Evolutionary conservation across 2,329 filamentous ascomycete genomes (phyloP).

Genomic region (Rasamsonia emersonii): DNA sequence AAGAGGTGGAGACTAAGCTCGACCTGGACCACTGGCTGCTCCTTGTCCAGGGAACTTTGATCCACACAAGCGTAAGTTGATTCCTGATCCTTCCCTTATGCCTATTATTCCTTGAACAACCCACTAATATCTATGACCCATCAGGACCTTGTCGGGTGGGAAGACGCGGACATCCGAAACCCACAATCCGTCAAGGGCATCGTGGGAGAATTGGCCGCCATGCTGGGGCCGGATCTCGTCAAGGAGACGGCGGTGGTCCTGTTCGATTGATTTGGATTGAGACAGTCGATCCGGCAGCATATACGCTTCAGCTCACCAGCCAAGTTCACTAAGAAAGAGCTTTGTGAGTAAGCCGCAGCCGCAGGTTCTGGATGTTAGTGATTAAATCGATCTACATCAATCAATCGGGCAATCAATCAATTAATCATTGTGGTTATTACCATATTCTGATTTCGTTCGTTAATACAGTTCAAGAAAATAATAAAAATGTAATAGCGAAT

Average conservation of each 20-base stretch:
- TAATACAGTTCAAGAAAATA: no score
- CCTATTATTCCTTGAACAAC: no score
- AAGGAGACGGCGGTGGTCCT: slow-evolving; percentile 32
- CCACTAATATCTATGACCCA: no score
- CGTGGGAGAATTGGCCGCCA: slow-evolving; percentile 38
- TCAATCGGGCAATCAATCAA: no score
- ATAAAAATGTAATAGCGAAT: no score
- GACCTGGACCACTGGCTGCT: slow-evolving; percentile 38
- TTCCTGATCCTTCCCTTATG: background rate
- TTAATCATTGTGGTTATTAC: no score
- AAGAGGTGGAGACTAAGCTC: slow-evolving; percentile 30
- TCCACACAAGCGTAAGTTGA: slow-evolving; percentile 37
- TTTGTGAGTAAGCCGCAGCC: no score
- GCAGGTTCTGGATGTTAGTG: no score
- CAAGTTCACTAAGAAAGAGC: background rate
- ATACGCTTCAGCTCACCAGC: no score
- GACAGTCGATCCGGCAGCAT: no score
- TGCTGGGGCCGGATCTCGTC: slow-evolving; percentile 35
- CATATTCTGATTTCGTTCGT: no score
- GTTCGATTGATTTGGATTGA: slow-evolving; percentile 20
- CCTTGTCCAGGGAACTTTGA: slow-evolving; percentile 30
- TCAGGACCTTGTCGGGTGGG: slow-evolving; percentile 43
- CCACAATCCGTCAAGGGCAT: slow-evolving; percentile 40
- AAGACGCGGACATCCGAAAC: slow-evolving; percentile 31
- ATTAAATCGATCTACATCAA: no score